Evolutionary conservation across 306 rosid species (phyloP).

Genomic region (Hippophae rhamnoides): DNA sequence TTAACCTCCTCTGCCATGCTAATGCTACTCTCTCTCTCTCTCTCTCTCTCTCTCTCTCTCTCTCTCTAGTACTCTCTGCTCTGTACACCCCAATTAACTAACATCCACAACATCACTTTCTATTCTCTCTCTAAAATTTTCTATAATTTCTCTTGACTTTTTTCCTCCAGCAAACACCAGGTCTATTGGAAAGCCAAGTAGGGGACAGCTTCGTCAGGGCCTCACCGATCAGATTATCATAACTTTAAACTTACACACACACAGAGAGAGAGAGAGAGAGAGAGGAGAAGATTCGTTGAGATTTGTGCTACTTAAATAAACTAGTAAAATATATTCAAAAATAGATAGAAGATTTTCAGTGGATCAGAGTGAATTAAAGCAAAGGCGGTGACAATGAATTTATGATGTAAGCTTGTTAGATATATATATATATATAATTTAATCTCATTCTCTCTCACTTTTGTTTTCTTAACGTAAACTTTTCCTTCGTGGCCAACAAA

Average conservation of each 20-base stretch:
- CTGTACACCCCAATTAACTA: no score
- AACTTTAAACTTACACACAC: background rate
- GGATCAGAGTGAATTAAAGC: constrained; percentile 41
- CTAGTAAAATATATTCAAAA: constrained; percentile 11
- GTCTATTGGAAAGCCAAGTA: background rate
- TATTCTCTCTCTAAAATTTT: background rate
- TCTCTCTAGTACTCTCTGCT: background rate
- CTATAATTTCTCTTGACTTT: background rate
- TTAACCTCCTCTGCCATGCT: constrained; percentile 17
- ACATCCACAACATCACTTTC: constrained; percentile 12
- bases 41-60: background rate
- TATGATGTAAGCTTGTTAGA: background rate
- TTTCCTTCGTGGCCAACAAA: no score
- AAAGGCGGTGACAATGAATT: constrained; percentile 67
- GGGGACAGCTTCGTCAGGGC: constrained; percentile 36
- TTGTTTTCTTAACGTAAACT: no score
- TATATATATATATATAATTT: no score
- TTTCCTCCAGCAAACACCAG: constrained; percentile 15
- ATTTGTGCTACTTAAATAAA: constrained; percentile 40
- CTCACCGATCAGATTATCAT: constrained; percentile 8
- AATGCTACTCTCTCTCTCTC: background rate
- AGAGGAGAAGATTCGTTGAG: constrained; percentile 31
- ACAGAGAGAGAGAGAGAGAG: background rate
- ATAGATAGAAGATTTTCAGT: constrained; percentile 21
- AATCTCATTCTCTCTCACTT: no score